phyloP scores from a whole-genome alignment of 2,329 filamentous ascomycete species.

The Stagonosporopsis vannaccii region DNA sequence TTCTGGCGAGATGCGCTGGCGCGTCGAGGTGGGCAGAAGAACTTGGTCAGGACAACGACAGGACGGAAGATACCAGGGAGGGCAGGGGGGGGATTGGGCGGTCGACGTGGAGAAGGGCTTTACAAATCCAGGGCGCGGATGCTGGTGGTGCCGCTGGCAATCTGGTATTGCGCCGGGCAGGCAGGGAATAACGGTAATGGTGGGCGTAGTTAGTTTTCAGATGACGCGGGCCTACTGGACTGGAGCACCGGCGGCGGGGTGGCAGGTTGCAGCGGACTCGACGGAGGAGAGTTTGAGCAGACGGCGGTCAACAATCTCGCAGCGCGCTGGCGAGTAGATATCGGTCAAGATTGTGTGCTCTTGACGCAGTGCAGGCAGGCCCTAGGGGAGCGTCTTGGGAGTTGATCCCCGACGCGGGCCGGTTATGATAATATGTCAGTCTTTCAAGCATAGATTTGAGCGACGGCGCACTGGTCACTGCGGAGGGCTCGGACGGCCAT shows the following conservation, averaged over 20 bases:
- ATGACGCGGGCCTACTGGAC: constrained; percentile 37
- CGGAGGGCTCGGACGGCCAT: constrained; percentile 30
- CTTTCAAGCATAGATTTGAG: constrained; percentile 22
- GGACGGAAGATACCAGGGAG: constrained; percentile 34
- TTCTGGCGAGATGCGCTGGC: constrained; percentile 37
- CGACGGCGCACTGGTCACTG: constrained; percentile 7
- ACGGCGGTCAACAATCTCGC: constrained; percentile 8
- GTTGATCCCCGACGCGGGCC: constrained; percentile 19
- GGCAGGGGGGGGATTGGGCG: constrained; percentile 40
- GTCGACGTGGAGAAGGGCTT: constrained; percentile 4
- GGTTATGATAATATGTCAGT: constrained; percentile 10
- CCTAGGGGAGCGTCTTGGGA: constrained; percentile 17
- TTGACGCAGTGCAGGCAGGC: constrained; percentile 7
- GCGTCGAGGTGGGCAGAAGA: constrained; percentile 20
- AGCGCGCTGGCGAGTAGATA: constrained; percentile 17
- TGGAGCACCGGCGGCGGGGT: constrained; percentile 27
- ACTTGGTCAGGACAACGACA: constrained; percentile 31
- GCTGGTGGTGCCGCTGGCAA: constrained; percentile 13
- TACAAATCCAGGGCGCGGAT: constrained; percentile 28
- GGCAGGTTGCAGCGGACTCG: constrained; percentile 21
- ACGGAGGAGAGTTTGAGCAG: not conserved
- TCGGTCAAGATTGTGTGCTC: constrained; percentile 12
- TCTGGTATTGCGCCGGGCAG: constrained; percentile 19
- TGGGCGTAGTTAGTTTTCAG: constrained; percentile 20
- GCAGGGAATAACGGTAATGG: constrained; percentile 18